phyloP scores from a whole-genome alignment of 495 filamentous ascomycete species.

The Aspergillus cristatus region DNA sequence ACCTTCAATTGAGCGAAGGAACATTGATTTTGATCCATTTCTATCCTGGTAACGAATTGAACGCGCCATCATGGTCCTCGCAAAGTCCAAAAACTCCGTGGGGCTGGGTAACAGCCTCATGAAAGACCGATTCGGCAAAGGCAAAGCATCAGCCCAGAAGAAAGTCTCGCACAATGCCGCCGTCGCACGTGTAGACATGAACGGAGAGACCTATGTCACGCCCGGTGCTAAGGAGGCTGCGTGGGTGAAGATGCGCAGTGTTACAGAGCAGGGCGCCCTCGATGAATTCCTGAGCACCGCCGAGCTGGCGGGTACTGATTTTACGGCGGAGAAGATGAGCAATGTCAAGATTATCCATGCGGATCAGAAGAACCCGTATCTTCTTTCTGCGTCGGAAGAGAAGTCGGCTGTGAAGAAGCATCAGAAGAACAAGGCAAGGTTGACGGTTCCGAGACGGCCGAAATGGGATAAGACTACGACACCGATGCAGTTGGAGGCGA shows the following conservation, averaged over 20 bases:
- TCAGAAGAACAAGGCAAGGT: conserved; percentile 57
- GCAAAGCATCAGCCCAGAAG: conserved; percentile 64
- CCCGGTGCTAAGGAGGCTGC: conserved; percentile 37
- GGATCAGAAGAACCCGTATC: conserved; percentile 89
- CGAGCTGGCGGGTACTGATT: conserved; percentile 94
- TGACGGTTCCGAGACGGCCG: conserved; percentile 88
- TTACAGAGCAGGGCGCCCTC: conserved; percentile 93
- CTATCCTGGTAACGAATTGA: too few species aligned
- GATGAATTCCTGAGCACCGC: conserved; percentile 83
- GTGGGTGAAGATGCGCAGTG: conserved; percentile 85
- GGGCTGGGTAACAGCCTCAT: conserved; percentile 88
- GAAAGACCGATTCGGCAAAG: conserved; percentile 89
- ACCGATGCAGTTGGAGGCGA: conserved; percentile 64
- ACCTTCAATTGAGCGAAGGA: not conserved
- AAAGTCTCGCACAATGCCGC: conserved; percentile 56
- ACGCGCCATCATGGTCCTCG: conserved; percentile 63
- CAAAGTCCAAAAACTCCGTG: conserved; percentile 92
- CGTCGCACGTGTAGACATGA: conserved; percentile 32
- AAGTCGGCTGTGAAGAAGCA: conserved; percentile 69
- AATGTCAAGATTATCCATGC: conserved; percentile 97
- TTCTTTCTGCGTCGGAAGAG: conserved; percentile 85
- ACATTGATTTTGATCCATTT: conserved; percentile 8
- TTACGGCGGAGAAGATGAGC: conserved; percentile 97
- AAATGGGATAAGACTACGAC: conserved; percentile 82
- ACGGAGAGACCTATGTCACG: conserved; percentile 40